Evolutionary conservation across 805 yeast genomes (phyloP), one percentile per base, ranked within the genome.

Genomic region (Wickerhamomyces mucosus): DNA sequence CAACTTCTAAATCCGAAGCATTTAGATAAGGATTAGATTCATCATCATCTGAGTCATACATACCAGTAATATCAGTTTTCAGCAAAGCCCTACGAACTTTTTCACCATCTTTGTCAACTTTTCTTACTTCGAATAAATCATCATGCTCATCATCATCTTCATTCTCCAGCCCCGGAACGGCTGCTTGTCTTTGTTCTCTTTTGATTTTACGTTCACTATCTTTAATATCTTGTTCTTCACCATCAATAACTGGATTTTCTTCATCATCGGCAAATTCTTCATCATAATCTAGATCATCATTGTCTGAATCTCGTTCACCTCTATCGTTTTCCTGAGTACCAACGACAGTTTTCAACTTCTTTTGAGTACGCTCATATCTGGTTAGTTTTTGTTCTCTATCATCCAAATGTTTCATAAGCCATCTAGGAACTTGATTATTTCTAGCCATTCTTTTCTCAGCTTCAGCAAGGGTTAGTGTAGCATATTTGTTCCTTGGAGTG

Each of bases 201-300:
- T 83, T 85, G 52, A 84, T 78, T 46, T 82, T 77, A 42, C 68
- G 72, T 56, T 92, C 96, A 31, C 86, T 81, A 40, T 85, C 81
- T 53, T 81, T 86, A 53, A 84, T 82, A 50, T 92, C 97, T 49
- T 92, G 96, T 50, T 89, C 97, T 39, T 88, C 67, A 28, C 96
- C 96, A 49, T 89, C 97, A 67, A 89, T 75, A 37, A 92, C 82
- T 18, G 98, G 98, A 2, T 97, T 97, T 54, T 89, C 98, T 60
- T 92, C 98, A 55, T 92, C 98, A 56, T 92, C 98, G 18, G 92
- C 96, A 58, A 92, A 92, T 54, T 88, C 96, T 54, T 92, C 97
- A 45, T 92, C 96, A 49, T 68, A 89, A 58, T 89, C 98, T 48
- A 92, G 61, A 50, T 86, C 96, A 42, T 88, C 96, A 41, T 82